Evolutionary conservation across 1,139 yeast species (phyloP).

Genomic region (Ogataea hybrid): DNA sequence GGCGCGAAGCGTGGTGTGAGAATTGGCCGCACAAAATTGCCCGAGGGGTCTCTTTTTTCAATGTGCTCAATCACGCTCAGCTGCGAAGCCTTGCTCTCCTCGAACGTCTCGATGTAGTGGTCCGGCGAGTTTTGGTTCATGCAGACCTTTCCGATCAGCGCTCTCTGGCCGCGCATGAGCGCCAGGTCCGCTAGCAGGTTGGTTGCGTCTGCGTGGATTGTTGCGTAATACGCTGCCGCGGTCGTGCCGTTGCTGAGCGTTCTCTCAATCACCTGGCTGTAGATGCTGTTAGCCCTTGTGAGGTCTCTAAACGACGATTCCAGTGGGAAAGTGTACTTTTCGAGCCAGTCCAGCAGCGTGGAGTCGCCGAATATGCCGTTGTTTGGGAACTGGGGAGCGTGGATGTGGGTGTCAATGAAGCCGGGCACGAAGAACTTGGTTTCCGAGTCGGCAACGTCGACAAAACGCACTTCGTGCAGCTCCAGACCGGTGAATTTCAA

Average conservation of each 20-base stretch:
- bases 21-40: slow-evolving; percentile 57
- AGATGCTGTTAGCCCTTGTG: slow-evolving; percentile 56
- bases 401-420: slow-evolving; percentile 91
- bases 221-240: slow-evolving; percentile 87
- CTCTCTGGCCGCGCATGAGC: slow-evolving; percentile 71
- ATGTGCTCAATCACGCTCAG: slow-evolving; percentile 57
- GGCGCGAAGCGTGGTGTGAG: slow-evolving; percentile 96
- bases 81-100: slow-evolving; percentile 59
- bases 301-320: slow-evolving; percentile 60
- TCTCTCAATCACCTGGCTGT: slow-evolving; percentile 59
- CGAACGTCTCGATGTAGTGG: slow-evolving; percentile 59
- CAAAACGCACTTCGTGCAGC: slow-evolving; percentile 20
- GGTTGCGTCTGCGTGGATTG: slow-evolving; percentile 76
- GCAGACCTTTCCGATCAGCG: slow-evolving; percentile 92
- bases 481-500: slow-evolving; percentile 20
- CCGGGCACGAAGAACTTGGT: slow-evolving; percentile 78
- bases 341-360: slow-evolving; percentile 86
- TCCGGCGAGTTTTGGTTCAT: slow-evolving; percentile 77
- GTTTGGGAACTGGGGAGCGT: slow-evolving; percentile 97
- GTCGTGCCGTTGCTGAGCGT: slow-evolving; percentile 85
- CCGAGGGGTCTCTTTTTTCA: slow-evolving; percentile 46
- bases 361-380: slow-evolving; percentile 84
- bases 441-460: slow-evolving; percentile 31
- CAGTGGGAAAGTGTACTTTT: slow-evolving; percentile 82
- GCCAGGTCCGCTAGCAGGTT: slow-evolving; percentile 74